Percentiles rank a stretch among this genome's conserved stretches.
These are phyloP conservation scores for Crithidia bombi DNA, from an alignment of 208 protist species.

Conservation along the genomic window DNA sequence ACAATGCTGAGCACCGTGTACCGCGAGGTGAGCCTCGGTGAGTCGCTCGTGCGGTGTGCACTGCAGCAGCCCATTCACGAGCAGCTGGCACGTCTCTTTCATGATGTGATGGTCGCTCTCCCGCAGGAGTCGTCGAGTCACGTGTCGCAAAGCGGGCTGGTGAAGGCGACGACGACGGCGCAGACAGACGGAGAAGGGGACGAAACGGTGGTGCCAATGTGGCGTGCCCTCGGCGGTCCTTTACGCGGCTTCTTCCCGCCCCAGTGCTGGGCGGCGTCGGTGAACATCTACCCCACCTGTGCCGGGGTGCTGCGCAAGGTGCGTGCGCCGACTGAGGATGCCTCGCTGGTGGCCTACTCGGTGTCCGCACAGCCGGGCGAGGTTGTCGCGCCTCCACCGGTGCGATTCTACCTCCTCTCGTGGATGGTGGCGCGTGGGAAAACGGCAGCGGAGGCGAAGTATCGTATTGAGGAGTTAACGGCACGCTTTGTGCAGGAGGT, in stretches of 20 bases:
- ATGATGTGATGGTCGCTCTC: conserved; percentile 8
- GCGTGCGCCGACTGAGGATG: conserved; percentile 35
- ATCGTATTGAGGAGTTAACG: conserved; percentile 41
- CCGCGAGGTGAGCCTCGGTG: conserved; percentile 61
- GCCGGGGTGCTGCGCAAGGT: conserved; percentile 45
- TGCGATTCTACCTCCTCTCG: conserved; percentile 49
- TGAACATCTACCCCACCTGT: conserved; percentile 63
- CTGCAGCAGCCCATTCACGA: conserved; percentile 45
- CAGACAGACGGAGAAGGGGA: neutral
- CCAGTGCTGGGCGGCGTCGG: conserved; percentile 51
- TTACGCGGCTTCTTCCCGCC: conserved; percentile 41
- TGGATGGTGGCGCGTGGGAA: conserved; percentile 70
- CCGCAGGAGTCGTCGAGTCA: neutral
- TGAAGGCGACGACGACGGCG: neutral
- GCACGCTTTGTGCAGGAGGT: conserved; percentile 49
- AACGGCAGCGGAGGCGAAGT: conserved; percentile 37
- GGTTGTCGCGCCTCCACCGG: conserved; percentile 57
- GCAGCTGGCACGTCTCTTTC: conserved; percentile 49
- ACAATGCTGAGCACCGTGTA: conserved; percentile 65
- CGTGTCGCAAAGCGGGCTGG: too few relatives aligned
- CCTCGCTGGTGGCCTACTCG: conserved; percentile 54
- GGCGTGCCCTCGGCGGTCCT: conserved; percentile 35
- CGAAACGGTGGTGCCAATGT: conserved; percentile 8
- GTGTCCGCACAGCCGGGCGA: conserved; percentile 50
- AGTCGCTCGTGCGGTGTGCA: conserved; percentile 71